phyloP scores from a whole-genome alignment of 257 asterid species.

The Solanum pennellii region DNA sequence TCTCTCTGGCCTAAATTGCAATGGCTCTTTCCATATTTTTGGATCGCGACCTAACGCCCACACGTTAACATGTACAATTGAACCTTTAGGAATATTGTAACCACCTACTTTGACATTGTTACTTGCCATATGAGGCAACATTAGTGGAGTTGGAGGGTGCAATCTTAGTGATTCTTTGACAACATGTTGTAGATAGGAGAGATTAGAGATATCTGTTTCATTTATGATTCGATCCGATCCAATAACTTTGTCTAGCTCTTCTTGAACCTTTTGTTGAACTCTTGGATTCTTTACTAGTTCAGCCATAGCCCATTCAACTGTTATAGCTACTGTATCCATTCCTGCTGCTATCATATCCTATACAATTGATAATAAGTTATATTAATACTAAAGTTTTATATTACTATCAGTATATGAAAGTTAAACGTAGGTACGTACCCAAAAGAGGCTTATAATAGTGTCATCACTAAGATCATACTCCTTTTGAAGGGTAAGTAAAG shows the following conservation, averaged over 20 bases:
- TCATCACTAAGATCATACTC: constrained; percentile 64
- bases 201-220: constrained; percentile 50
- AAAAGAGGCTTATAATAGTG: constrained; percentile 60
- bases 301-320: constrained; percentile 78
- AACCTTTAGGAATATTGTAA: constrained; percentile 61
- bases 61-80: constrained; percentile 60
- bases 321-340: constrained; percentile 72
- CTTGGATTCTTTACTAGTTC: constrained; percentile 70
- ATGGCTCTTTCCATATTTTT: constrained; percentile 46
- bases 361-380: neutral
- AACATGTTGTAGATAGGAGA: constrained; percentile 55
- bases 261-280: constrained; percentile 71
- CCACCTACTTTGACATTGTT: constrained; percentile 57
- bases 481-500: constrained; percentile 58
- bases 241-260: constrained; percentile 57
- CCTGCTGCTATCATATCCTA: constrained; percentile 90
- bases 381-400: neutral
- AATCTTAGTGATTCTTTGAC: constrained; percentile 60
- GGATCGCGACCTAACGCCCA: constrained; percentile 85
- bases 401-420: neutral
- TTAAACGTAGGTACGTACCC: constrained; percentile 29
- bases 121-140: constrained; percentile 64
- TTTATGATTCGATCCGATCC: constrained; percentile 52
- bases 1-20: constrained; percentile 63
- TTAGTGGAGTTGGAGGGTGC: constrained; percentile 78